A percentile compares a stretch with the other conserved stretches of the same genome.
phyloP scores from a whole-genome alignment of 2,329 filamentous ascomycete genomes.

The Talaromyces sp. region DNA sequence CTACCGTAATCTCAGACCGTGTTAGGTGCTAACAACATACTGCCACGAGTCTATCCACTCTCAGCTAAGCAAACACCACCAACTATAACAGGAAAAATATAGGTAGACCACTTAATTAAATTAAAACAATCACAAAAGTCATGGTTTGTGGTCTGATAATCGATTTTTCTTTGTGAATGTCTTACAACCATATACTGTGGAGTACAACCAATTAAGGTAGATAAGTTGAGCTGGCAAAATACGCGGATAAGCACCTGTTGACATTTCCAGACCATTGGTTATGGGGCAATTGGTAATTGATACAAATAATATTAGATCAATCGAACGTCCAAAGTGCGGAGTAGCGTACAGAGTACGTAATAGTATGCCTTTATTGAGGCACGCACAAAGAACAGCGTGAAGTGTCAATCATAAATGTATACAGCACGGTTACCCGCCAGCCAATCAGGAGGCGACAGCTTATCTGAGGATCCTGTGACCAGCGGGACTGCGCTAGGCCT shows the following conservation, averaged over 20 bases:
- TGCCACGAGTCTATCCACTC: not conserved
- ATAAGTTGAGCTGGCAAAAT: not conserved
- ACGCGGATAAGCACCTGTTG: not conserved
- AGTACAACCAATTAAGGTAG: too few relatives aligned
- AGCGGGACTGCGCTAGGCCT: not conserved
- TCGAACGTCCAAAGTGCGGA: not conserved
- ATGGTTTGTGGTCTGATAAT: not conserved
- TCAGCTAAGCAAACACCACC: not conserved
- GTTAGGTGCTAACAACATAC: too few relatives aligned
- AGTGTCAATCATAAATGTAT: too few relatives aligned
- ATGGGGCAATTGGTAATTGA: too few relatives aligned
- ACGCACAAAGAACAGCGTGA: too few relatives aligned
- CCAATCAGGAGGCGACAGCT: not conserved
- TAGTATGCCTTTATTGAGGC: not conserved
- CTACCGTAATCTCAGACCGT: not conserved
- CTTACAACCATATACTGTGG: not conserved
- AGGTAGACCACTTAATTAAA: not conserved
- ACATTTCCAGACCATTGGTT: too few relatives aligned
- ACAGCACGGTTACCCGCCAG: not conserved
- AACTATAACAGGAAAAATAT: not conserved
- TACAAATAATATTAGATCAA: too few relatives aligned
- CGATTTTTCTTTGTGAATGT: not conserved
- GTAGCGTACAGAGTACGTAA: not conserved
- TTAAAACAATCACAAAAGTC: too few relatives aligned
- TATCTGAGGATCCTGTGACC: constrained; percentile 1